phyloP scores from a whole-genome alignment of 2,329 filamentous ascomycete genomes.

The Scedosporium minutisporum region DNA sequence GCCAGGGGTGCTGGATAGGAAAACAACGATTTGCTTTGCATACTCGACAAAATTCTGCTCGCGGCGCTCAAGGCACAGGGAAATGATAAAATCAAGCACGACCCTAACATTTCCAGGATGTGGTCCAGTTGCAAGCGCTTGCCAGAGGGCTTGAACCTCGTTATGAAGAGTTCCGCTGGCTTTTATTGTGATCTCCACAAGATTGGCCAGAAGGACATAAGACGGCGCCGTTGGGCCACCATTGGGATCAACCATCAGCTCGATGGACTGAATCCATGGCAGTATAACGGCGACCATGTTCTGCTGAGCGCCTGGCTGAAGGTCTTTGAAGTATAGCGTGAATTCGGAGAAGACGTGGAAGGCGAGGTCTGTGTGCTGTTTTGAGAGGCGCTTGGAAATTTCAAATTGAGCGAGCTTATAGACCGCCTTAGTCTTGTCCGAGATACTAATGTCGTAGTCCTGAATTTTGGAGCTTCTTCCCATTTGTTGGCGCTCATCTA shows the following conservation, averaged over 20 bases:
- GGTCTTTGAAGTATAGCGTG: constrained; percentile 81
- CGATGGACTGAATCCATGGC: constrained; percentile 92
- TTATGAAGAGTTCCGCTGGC: constrained; percentile 83
- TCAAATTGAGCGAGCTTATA: constrained; percentile 98
- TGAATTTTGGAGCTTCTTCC: constrained; percentile 77
- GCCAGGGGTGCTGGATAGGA: constrained; percentile 76
- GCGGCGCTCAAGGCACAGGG: constrained; percentile 79
- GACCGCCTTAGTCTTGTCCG: constrained; percentile 94
- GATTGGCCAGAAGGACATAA: constrained; percentile 87
- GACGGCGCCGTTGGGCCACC: constrained; percentile 84
- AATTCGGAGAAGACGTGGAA: constrained; percentile 97
- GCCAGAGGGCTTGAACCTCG: constrained; percentile 95
- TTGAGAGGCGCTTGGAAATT: constrained; percentile 81
- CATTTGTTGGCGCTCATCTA: constrained; percentile 72
- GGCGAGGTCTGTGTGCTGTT: constrained; percentile 78
- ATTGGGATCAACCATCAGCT: constrained; percentile 83
- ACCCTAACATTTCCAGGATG: constrained; percentile 90
- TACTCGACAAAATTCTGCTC: constrained; percentile 98
- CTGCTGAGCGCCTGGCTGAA: constrained; percentile 72
- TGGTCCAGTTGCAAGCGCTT: constrained; percentile 85
- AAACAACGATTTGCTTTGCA: constrained; percentile 96
- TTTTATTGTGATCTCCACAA: constrained; percentile 93
- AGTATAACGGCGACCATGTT: constrained; percentile 92
- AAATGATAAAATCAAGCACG: constrained; percentile 93
- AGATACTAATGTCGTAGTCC: constrained; percentile 96